Base-by-base conservation (phyloP, 345 rosid species). In the Melaleuca quinquenervia region DNA sequence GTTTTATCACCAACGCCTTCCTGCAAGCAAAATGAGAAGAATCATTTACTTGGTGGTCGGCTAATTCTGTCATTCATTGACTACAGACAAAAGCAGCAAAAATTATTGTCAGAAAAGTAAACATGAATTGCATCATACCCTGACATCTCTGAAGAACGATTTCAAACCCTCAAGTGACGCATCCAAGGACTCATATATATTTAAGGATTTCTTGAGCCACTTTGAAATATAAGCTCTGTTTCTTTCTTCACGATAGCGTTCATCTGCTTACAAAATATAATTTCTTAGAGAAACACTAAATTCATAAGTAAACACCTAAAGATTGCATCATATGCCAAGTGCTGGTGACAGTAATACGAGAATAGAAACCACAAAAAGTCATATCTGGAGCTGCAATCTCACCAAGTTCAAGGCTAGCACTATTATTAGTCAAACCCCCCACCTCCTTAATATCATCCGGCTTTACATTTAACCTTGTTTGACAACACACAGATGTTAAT, bases 171-270 rank as follows among this genome's bases (percentile, higher is more conserved):
- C 94, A 76, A 96, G 86, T 11, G 98, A 91, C 60, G 24, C 52
- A 84, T 91, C 93, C 88, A 94, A 97, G 90, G 86, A 91, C 76
- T 92, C 96, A 84, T 92, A 91, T 85, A 88, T 89, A 85, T 90
- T 90, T 84, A 97, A 91, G 70, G 96, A 94, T 87, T 94, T 94
- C 93, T 95, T 96, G 84, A 96, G 94, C 99, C 99, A 96, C 91
- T 96, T 97, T 56, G 99, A 94, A 91, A 96, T 94, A 87, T 94
- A 88, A 56, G 88, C 85, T 86, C 89, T 90, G 84, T 96, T 96
- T 91, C 96, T 89, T 90, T 93, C 95, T 85, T 96, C 94, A 86
- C 82, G 89, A 90, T 90, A 97, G 52, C 98, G 95, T 90, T 94
- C 96, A 91, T 97, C 99, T 97, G 93, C 86, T 85, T 51, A 80